Conservation (phyloP, 2,329 filamentous ascomycete species). For the Botrytis elliptica region DNA sequence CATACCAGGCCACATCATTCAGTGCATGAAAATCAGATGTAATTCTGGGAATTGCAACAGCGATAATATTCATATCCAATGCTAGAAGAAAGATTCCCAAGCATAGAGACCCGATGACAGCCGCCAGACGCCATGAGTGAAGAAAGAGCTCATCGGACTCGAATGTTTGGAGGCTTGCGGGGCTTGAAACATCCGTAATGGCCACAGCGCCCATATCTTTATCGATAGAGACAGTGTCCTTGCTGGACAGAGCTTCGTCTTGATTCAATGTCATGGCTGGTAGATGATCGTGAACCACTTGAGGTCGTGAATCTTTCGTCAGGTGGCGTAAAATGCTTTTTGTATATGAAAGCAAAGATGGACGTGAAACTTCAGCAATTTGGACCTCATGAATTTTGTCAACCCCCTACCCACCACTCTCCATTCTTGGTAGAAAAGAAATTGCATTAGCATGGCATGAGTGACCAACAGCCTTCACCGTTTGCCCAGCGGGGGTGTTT, state of each 20-base stretch:
- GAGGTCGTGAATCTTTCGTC: neutral
- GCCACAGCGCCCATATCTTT: neutral
- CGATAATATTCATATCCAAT: conserved; percentile 12
- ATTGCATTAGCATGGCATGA: neutral
- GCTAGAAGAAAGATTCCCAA: conserved; percentile 8
- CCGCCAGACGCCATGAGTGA: conserved; percentile 7
- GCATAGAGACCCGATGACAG: conserved; percentile 12
- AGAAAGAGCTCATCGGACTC: neutral
- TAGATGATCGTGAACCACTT: neutral
- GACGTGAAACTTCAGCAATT: neutral
- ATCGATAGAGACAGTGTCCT: neutral
- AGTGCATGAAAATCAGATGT: conserved; percentile 44
- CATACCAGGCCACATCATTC: conserved; percentile 48
- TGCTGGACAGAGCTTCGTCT: neutral
- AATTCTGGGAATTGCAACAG: conserved; percentile 50
- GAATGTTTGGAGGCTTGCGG: neutral
- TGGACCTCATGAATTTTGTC: neutral
- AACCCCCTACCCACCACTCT: neutral
- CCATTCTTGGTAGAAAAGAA: neutral
- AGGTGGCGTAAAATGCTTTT: neutral
- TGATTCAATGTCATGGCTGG: neutral
- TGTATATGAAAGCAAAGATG: neutral
- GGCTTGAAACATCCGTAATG: neutral
- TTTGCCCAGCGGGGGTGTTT: neutral
- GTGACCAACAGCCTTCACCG: neutral